These are phyloP conservation scores for Suillus tomentosus DNA, from an alignment of 768 basidiomycete genomes.

Conservation along the genomic window DNA sequence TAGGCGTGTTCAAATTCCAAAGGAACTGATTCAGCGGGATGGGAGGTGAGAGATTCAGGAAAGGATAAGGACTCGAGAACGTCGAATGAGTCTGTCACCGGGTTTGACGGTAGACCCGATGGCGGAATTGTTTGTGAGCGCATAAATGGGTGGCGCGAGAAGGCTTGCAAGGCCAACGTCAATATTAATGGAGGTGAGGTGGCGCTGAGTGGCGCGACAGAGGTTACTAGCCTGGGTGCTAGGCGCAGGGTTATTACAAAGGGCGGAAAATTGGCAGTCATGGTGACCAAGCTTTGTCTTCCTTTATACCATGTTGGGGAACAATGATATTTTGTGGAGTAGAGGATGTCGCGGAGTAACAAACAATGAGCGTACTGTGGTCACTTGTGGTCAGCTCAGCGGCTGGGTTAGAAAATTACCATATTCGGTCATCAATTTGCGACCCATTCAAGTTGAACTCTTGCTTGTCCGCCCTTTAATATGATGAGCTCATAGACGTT, in stretches of 20 bases:
- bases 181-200: not conserved
- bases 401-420: not conserved
- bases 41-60: not conserved
- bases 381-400: too few relatives aligned
- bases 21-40: not conserved
- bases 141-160: not conserved
- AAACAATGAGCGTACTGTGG: too few relatives aligned
- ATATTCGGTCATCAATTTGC: not conserved
- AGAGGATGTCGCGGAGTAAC: too few relatives aligned
- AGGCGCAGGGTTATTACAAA: not conserved
- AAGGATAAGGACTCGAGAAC: not conserved
- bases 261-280: not conserved
- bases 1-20: not conserved
- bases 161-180: not conserved
- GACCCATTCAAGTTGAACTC: not conserved
- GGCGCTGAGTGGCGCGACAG: not conserved
- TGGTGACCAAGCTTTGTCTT: not conserved
- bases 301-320: not conserved
- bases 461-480: too few relatives aligned
- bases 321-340: not conserved
- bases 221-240: not conserved
- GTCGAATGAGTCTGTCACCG: not conserved
- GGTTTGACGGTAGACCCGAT: not conserved
- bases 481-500: too few relatives aligned
- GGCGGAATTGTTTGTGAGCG: not conserved